A percentile compares a stretch with the other conserved stretches of the same genome.
Evolutionary conservation across 768 basidiomycete species (phyloP).

Genomic region (Boletales sp.): DNA sequence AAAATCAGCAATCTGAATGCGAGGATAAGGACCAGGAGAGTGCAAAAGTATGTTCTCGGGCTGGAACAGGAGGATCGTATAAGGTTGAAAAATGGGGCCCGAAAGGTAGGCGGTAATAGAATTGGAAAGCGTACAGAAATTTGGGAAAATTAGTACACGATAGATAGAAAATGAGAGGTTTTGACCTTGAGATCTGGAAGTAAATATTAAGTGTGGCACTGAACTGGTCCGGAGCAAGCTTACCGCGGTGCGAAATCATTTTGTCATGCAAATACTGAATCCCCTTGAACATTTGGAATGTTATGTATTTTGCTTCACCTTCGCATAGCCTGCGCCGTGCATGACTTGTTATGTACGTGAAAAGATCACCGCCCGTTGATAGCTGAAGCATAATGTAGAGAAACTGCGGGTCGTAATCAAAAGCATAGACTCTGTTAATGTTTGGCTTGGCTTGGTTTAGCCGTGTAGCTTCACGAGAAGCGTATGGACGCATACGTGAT

Average conservation of each 20-base stretch:
- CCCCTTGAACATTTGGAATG: conserved; percentile 74
- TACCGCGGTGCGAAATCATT: conserved; percentile 78
- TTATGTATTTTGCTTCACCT: conserved; percentile 81
- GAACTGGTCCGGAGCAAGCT: conserved; percentile 7
- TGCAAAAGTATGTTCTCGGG: conserved; percentile 83
- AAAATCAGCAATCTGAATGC: conserved; percentile 83
- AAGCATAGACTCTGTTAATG: conserved; percentile 74
- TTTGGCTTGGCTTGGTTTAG: conserved; percentile 53
- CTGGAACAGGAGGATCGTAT: conserved; percentile 28
- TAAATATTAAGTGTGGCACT: not conserved
- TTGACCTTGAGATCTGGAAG: conserved; percentile 62
- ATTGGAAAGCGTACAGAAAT: not conserved
- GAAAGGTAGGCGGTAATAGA: not conserved
- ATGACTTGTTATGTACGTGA: conserved; percentile 73
- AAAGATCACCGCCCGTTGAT: conserved; percentile 85
- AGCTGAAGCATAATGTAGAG: conserved; percentile 84
- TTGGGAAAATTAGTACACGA: not conserved
- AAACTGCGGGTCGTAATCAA: conserved; percentile 58
- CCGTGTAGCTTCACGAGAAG: not conserved
- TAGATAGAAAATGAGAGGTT: not conserved
- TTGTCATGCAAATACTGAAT: conserved; percentile 67
- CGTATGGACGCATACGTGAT: conserved; percentile 54
- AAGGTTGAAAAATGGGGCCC: too few relatives aligned
- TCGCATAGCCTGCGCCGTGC: conserved; percentile 59
- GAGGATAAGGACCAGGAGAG: conserved; percentile 80